Base-by-base conservation (phyloP, 352 stramenopile species). In the Phytopythium montanum region DNA sequence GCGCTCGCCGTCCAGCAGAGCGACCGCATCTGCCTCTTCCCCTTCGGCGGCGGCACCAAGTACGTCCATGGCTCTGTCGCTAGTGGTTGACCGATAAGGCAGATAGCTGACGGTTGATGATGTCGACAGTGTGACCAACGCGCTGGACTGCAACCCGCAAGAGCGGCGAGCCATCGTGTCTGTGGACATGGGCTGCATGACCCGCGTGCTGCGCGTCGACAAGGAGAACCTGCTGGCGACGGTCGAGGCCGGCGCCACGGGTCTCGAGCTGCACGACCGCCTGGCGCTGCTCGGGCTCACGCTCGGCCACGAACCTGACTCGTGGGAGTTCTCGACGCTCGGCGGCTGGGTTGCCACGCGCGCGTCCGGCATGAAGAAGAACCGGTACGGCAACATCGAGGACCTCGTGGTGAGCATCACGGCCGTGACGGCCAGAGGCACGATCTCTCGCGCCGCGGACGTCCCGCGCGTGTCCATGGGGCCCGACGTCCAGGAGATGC, bases 311-410 rank as follows among this genome's bases (percentile, higher is more conserved):
- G 89, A 98, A 59, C 94, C 94, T 0, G 92, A 98, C 62, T 97
- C 87, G 55, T 91, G 89, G 69, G 94, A 98, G 71, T 98, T 98
- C 58, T 97, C 88, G 36, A 97, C 92, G 2, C 72, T 98, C 5
- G 92, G 92, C 25, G 92, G 94, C 36, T 98, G 90, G 90, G 84
- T 98, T 42, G 92, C 93, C 0, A 98, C 92, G 4, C 88, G 90
- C 62, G 89, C 92, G 21, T 97, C 90, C 2, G 94, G 92, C 10
- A 98, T 98, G 94, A 98, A 98, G 73, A 94, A 96, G 69, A 97
- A 96, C 59, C 77, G 73, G 36, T 98, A 98, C 62, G 94, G 94
- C 29, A 98, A 98, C 57, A 98, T 98, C 65, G 94, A 98, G 68
- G 91, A 98, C 62, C 76, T 98, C 23, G 85, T 96, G 19, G 75